Conservation (phyloP, 371 early-diverging fungal genomes). For the Circinella umbellata region DNA sequence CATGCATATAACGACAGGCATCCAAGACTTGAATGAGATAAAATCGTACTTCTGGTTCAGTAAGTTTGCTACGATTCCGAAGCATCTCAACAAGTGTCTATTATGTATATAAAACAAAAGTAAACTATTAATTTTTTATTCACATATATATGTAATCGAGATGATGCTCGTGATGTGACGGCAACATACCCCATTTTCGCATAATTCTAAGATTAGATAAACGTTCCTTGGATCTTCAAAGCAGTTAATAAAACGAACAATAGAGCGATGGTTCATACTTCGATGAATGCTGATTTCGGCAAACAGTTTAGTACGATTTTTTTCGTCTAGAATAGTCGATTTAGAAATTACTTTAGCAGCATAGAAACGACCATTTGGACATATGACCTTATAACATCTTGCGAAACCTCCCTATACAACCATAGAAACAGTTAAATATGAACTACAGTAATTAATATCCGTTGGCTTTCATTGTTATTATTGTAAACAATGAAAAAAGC, state of each 20-base stretch:
- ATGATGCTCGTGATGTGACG: no score
- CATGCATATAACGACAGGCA: constrained; percentile 90
- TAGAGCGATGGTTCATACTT: constrained; percentile 75
- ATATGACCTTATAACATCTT: constrained; percentile 73
- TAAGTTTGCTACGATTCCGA: constrained; percentile 75
- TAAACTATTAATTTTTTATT: constrained; percentile 25
- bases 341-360: constrained; percentile 88
- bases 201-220: constrained; percentile 95
- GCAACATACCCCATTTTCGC: constrained; percentile 73
- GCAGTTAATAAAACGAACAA: constrained; percentile 85
- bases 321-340: constrained; percentile 56
- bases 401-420: constrained; percentile 89
- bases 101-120: not conserved
- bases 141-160: no score
- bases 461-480: not conserved
- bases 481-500: no score
- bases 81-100: constrained; percentile 87
- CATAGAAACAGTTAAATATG: not conserved
- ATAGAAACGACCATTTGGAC: constrained; percentile 46
- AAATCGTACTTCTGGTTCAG: constrained; percentile 90
- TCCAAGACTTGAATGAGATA: constrained; percentile 86
- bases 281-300: constrained; percentile 93
- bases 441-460: not conserved
- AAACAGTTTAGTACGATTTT: constrained; percentile 72
- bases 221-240: constrained; percentile 92